These are phyloP conservation scores for Chalciporus piperatus DNA, from an alignment of 768 basidiomycete species.

Conservation along the genomic window DNA sequence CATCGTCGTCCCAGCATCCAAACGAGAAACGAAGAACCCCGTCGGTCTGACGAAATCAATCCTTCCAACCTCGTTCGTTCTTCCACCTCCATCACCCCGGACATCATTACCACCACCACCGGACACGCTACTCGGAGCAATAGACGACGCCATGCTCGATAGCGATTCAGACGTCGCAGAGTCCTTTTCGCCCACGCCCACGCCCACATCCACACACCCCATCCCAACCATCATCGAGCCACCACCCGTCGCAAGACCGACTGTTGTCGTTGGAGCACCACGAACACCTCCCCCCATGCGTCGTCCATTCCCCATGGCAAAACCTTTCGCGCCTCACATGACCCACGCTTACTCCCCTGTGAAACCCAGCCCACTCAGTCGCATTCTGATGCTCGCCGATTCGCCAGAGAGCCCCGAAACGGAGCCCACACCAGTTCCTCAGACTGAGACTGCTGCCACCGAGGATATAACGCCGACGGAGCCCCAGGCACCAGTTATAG, in stretches of 20 bases:
- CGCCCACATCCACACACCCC: too few species aligned
- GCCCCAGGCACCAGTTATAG: slow-evolving; percentile 17
- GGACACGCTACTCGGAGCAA: slow-evolving; percentile 35
- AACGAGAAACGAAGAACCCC: slow-evolving; percentile 17
- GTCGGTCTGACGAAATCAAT: slow-evolving; percentile 41
- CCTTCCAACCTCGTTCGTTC: slow-evolving; percentile 68
- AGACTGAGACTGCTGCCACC: not conserved
- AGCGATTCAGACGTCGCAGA: not conserved
- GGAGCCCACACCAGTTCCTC: not conserved
- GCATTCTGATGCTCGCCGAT: slow-evolving; percentile 69
- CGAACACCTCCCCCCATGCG: slow-evolving; percentile 27
- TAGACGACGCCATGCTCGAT: slow-evolving; percentile 20
- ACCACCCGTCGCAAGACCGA: slow-evolving; percentile 10
- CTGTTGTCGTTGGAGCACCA: slow-evolving; percentile 1
- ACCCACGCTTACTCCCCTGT: slow-evolving; percentile 80
- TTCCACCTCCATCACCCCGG: slow-evolving; percentile 75
- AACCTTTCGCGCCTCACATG: slow-evolving; percentile 67
- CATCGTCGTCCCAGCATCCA: slow-evolving; percentile 27
- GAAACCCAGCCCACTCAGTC: slow-evolving; percentile 76
- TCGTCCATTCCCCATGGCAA: slow-evolving; percentile 66
- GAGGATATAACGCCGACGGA: slow-evolving; percentile 26
- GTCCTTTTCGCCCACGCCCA: too few species aligned
- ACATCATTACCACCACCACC: slow-evolving; percentile 55
- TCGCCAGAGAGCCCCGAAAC: slow-evolving; percentile 47
- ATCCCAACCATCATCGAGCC: slow-evolving; percentile 22